Evolutionary conservation across 768 basidiomycete species (phyloP), one percentile per base, ranked within the genome.

Genomic region (Termitomyces sp.): DNA sequence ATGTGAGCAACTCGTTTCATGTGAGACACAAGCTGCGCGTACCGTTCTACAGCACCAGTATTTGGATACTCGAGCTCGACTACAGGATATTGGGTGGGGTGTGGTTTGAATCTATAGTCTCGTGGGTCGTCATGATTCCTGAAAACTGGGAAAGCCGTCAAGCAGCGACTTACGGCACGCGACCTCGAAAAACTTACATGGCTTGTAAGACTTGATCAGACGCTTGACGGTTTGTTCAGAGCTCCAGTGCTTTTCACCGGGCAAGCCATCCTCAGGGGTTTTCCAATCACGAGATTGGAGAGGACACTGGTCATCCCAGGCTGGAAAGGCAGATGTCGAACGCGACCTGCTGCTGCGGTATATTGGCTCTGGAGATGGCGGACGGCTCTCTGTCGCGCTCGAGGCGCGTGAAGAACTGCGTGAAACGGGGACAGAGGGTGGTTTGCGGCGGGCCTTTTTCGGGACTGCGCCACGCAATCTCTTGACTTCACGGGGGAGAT

Each of bases 51-150:
- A 46, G 89, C 85, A 55, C 77, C 72, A 28, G 70, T 79, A 69
- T 90, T 92, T 24, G 91, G 91, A 66, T 90, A 92, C 68, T 92
- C 89, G 48, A 94, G 74, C 63, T 88, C 86, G 35, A 79, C 81
- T 2, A 78, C 73, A n/a, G 91, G 90, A 65, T 82, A 83, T 55
- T 78, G 62, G 52, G 81, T 80, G 4, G 80, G 78, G 68, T 84
- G 75, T 2, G 84, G 82, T 43, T 88, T 79, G 63, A 88, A 93
- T 0, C 79, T 77, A 62, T 58, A 79, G 71, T 92, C 88, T 16
- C 72, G 65, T 8, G 82, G 80, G 66, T 92, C 82, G 38, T 79
- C 67, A 6, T 77, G 84, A 64, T 93, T 90, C 58, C 67, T 77
- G 65, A 93, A 93, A 69, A 86, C 91, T 93, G 53, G 14, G 46